Conservation (phyloP, 2,329 filamentous ascomycete genomes). For the Bretziella fagacearum region DNA sequence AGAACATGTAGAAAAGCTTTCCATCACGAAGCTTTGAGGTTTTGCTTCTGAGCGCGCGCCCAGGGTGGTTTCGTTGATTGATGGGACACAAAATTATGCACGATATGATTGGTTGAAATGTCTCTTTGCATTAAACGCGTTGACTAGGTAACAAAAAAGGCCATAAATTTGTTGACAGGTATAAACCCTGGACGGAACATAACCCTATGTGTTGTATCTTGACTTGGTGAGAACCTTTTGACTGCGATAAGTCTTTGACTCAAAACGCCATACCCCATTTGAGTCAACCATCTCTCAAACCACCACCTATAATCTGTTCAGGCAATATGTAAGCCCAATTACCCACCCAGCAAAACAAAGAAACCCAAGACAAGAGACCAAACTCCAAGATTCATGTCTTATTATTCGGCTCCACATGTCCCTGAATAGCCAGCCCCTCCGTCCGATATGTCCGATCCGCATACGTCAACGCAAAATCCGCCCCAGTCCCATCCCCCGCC, state of each 20-base stretch:
- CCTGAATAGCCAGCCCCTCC: constrained; percentile 23
- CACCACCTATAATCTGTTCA: neutral
- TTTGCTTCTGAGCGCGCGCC: constrained; percentile 1
- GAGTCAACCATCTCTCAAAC: no score
- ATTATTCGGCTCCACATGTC: constrained; percentile 13
- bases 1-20: neutral
- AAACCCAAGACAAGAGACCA: neutral
- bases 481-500: constrained; percentile 16
- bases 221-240: neutral
- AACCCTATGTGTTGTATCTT: neutral
- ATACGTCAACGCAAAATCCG: constrained; percentile 30
- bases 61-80: neutral
- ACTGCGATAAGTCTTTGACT: no score
- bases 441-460: constrained; percentile 32
- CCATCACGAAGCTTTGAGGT: no score
- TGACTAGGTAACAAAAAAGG: neutral
- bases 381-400: neutral
- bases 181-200: neutral
- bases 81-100: neutral
- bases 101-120: neutral
- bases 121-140: neutral
- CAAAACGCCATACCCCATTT: no score
- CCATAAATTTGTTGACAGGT: neutral
- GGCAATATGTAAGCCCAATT: neutral
- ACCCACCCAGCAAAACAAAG: neutral